Evolutionary conservation across 768 basidiomycete species (phyloP).

Genomic region (Mycena vulgaris): DNA sequence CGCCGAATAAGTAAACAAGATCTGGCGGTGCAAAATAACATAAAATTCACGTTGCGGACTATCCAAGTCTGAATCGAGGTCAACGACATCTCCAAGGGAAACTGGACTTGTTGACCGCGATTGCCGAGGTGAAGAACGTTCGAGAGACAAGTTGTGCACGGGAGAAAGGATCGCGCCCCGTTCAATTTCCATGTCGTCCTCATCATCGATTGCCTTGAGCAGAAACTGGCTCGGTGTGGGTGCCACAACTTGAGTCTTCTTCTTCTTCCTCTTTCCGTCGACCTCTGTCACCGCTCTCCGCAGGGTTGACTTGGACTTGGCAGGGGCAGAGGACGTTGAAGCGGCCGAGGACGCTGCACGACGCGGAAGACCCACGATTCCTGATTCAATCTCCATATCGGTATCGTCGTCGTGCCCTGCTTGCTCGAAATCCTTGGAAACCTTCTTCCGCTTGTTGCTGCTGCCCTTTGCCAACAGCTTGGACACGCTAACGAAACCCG

Average conservation of each 20-base stretch:
- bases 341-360: constrained; percentile 66
- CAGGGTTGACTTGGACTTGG: constrained; percentile 55
- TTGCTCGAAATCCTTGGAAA: constrained; percentile 62
- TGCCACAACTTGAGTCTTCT: constrained; percentile 39
- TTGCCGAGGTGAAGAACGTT: constrained; percentile 38
- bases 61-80: constrained; percentile 47
- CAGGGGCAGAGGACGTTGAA: constrained; percentile 44
- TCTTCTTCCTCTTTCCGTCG: constrained; percentile 46
- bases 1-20: background rate
- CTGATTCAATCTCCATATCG: constrained; percentile 77
- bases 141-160: background rate
- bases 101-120: constrained; percentile 43
- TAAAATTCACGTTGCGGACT: constrained; percentile 19
- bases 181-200: constrained; percentile 71
- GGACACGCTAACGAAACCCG: constrained; percentile 80
- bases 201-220: constrained; percentile 64
- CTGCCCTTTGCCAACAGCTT: constrained; percentile 70
- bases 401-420: constrained; percentile 77
- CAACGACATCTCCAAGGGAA: constrained; percentile 27
- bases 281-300: constrained; percentile 64
- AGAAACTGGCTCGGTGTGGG: constrained; percentile 60
- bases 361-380: constrained; percentile 60
- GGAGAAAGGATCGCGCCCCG: constrained; percentile 50
- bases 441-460: constrained; percentile 61
- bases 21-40: background rate